Evolutionary conservation across 1,284 basidiomycete species (phyloP).

Genomic region (Melampsora larici-populina): DNA sequence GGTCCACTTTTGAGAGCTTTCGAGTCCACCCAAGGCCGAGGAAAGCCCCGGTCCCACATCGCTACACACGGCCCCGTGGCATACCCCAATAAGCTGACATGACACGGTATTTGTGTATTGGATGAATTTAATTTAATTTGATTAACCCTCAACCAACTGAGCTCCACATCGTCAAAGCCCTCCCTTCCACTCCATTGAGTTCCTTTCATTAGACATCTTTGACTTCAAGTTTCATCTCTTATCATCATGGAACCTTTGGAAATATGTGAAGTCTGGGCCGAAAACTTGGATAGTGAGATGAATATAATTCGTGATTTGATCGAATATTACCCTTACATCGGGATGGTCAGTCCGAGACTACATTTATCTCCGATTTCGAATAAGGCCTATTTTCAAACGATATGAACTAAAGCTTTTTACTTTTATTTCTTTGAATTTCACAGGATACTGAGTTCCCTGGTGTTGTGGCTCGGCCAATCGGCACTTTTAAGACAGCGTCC

Average conservation of each 20-base stretch:
- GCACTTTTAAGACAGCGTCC: conserved; percentile 89
- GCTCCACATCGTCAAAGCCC: too few species aligned
- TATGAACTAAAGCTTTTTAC: neutral
- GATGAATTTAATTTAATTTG: too few species aligned
- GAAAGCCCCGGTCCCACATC: too few species aligned
- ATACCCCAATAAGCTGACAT: too few species aligned
- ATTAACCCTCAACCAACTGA: too few species aligned
- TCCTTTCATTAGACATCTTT: too few species aligned
- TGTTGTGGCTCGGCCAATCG: conserved; percentile 94
- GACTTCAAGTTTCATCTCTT: too few species aligned
- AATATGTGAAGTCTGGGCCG: conserved; percentile 76
- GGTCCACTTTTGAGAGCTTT: too few species aligned
- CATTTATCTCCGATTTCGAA: conserved; percentile 4
- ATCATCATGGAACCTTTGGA: conserved; percentile 17
- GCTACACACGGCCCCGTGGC: too few species aligned
- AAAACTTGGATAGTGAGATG: conserved; percentile 90
- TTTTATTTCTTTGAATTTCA: neutral
- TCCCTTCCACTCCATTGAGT: too few species aligned
- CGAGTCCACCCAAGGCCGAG: too few species aligned
- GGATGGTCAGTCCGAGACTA: conserved; percentile 81
- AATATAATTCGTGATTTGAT: conserved; percentile 77
- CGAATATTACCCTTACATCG: conserved; percentile 87
- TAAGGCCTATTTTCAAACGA: neutral
- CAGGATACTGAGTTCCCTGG: conserved; percentile 99
- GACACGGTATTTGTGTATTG: too few species aligned